A percentile compares a stretch with the other conserved stretches of the same genome.
Evolutionary conservation across 129 eudicot genomes (phyloP).

Genomic region (Tagetes patula): DNA sequence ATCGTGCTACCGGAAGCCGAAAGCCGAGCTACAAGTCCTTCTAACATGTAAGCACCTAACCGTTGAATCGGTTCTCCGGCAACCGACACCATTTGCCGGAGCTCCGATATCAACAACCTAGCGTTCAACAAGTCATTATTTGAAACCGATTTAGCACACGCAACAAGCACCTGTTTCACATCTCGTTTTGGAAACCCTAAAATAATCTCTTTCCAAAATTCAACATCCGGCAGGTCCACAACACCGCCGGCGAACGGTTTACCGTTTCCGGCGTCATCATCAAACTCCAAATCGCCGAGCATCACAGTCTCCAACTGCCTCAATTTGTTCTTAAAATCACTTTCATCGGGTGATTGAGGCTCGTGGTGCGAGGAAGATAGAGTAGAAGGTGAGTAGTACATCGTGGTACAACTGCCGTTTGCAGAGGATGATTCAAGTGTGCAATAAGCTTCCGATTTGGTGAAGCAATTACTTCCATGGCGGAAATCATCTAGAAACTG

Average conservation of each 20-base stretch:
- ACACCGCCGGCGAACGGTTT: conserved; percentile 27
- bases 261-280: conserved; percentile 42
- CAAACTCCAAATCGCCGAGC: conserved; percentile 73
- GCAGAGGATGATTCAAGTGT: conserved; percentile 76
- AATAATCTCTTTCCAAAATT: conserved; percentile 69
- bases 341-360: conserved; percentile 38
- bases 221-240: conserved; percentile 47
- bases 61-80: conserved; percentile 83
- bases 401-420: conserved; percentile 41
- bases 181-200: conserved; percentile 55
- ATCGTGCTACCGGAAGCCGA: conserved; percentile 76
- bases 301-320: conserved; percentile 68
- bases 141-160: conserved; percentile 63
- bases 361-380: conserved; percentile 50
- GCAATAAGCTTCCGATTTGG: conserved; percentile 46
- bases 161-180: conserved; percentile 60
- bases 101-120: conserved; percentile 58
- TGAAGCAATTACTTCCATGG: conserved; percentile 23
- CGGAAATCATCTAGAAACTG: not conserved
- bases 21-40: conserved; percentile 80
- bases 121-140: conserved; percentile 54
- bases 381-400: conserved; percentile 50
- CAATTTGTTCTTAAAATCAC: conserved; percentile 57
- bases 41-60: conserved; percentile 79
- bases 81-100: conserved; percentile 78